Evolutionary conservation across 2,329 filamentous ascomycete genomes (phyloP).

Genomic region (Zasmidium angulare): DNA sequence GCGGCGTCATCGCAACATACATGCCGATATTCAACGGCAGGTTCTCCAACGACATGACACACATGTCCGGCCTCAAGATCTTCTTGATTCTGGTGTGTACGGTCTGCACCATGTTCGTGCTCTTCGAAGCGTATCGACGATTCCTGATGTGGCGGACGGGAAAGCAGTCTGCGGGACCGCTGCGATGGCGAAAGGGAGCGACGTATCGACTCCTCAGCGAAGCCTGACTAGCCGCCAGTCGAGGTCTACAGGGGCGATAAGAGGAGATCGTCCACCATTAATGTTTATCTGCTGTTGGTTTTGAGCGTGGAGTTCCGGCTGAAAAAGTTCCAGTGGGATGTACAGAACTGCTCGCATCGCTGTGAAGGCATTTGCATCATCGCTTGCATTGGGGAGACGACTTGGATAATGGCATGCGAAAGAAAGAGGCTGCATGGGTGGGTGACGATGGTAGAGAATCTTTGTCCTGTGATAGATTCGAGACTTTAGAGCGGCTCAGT

Average conservation of each 20-base stretch:
- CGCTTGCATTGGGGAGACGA: too few species aligned
- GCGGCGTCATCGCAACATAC: slow-evolving; percentile 21
- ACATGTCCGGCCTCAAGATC: slow-evolving; percentile 19
- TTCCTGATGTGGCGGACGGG: slow-evolving; percentile 26
- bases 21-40: slow-evolving; percentile 13
- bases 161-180: slow-evolving; percentile 17
- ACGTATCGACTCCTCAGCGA: slow-evolving; percentile 25
- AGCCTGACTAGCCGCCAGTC: slow-evolving; percentile 11
- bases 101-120: slow-evolving; percentile 20
- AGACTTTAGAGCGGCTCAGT: neutral
- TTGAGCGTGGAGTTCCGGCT: neutral
- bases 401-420: neutral
- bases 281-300: neutral
- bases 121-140: slow-evolving; percentile 29
- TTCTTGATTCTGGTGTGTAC: slow-evolving; percentile 21
- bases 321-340: neutral
- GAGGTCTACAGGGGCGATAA: neutral
- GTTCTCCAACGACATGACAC: slow-evolving; percentile 1
- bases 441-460: neutral
- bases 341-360: neutral
- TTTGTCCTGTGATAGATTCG: neutral
- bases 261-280: neutral
- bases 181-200: slow-evolving; percentile 26
- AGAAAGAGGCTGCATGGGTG: neutral
- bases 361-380: too few species aligned